Evolutionary conservation across 148 eudicot genomes (phyloP).

Genomic region (Persicaria tinctoria): DNA sequence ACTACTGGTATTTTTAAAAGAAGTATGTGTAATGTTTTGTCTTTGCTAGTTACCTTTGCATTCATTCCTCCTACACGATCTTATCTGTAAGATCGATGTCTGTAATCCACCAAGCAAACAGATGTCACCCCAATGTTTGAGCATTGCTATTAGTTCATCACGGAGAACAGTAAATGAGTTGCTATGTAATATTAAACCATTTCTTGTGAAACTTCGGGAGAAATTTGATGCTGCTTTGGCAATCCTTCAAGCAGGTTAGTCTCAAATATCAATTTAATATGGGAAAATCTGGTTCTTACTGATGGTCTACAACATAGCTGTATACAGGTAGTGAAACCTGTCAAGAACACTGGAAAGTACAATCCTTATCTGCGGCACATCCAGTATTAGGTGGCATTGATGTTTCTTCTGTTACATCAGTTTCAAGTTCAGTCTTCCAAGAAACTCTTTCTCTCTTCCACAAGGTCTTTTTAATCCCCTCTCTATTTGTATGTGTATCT

Average conservation of each 20-base stretch:
- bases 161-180: conserved; percentile 26
- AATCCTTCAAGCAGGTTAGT: conserved; percentile 32
- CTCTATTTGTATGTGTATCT: not conserved
- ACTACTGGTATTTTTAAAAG: not conserved
- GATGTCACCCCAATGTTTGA: conserved; percentile 18
- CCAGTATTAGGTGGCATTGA: conserved; percentile 29
- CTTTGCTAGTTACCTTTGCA: conserved; percentile 42
- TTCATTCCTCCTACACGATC: conserved; percentile 50
- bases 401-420: conserved; percentile 24
- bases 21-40: not conserved
- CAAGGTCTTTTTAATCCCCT: conserved; percentile 26
- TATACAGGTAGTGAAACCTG: conserved; percentile 37
- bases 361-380: conserved; percentile 35
- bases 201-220: conserved; percentile 34
- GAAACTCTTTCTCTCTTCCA: conserved; percentile 43
- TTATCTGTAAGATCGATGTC: conserved; percentile 35
- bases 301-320: conserved; percentile 4
- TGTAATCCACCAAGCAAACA: conserved; percentile 31
- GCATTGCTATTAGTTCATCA: conserved; percentile 26
- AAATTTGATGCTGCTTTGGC: conserved; percentile 34
- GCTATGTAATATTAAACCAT: conserved; percentile 31
- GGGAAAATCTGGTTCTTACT: conserved; percentile 9
- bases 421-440: conserved; percentile 29
- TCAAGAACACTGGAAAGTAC: conserved; percentile 46
- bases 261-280: conserved; percentile 7